phyloP scores from a whole-genome alignment of 2,329 filamentous ascomycete species.

The Diaporthe capsici region DNA sequence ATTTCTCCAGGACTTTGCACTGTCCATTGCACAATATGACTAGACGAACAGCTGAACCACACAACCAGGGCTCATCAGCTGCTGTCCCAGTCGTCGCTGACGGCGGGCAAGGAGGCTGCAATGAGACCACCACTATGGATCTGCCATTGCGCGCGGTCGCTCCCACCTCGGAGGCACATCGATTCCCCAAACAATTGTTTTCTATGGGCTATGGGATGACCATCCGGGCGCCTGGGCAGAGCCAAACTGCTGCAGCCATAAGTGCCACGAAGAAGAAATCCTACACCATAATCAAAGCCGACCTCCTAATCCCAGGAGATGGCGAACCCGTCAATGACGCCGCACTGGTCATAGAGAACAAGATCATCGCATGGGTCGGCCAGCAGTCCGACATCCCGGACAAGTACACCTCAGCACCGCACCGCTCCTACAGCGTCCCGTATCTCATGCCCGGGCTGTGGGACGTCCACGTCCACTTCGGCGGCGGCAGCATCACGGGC shows the following conservation, averaged over 20 bases:
- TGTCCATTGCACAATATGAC: background rate
- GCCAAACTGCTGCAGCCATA: slow-evolving; percentile 2
- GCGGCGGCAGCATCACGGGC: slow-evolving; percentile 43
- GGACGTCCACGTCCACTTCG: slow-evolving; percentile 53
- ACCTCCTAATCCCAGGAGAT: slow-evolving; percentile 55
- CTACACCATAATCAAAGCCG: slow-evolving; percentile 53
- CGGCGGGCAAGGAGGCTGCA: background rate
- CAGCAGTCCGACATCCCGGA: slow-evolving; percentile 47
- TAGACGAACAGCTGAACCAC: background rate
- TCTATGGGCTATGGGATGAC: slow-evolving; percentile 39
- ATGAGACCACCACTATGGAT: background rate
- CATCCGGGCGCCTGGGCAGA: slow-evolving; percentile 11
- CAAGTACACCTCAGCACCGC: slow-evolving; percentile 48
- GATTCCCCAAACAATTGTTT: slow-evolving; percentile 32
- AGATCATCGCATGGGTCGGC: slow-evolving; percentile 57
- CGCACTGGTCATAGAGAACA: slow-evolving; percentile 54
- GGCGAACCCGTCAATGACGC: slow-evolving; percentile 51
- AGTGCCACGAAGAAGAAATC: slow-evolving; percentile 46
- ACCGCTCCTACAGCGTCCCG: slow-evolving; percentile 48
- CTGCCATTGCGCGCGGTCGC: slow-evolving; percentile 15
- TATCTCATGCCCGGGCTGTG: slow-evolving; percentile 54
- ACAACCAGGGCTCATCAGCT: background rate
- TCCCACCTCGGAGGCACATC: background rate
- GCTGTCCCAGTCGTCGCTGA: background rate
- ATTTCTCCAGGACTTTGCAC: background rate